Base-by-base conservation (phyloP, 768 basidiomycete species). In the Rhodotorula kratochvilovae region DNA sequence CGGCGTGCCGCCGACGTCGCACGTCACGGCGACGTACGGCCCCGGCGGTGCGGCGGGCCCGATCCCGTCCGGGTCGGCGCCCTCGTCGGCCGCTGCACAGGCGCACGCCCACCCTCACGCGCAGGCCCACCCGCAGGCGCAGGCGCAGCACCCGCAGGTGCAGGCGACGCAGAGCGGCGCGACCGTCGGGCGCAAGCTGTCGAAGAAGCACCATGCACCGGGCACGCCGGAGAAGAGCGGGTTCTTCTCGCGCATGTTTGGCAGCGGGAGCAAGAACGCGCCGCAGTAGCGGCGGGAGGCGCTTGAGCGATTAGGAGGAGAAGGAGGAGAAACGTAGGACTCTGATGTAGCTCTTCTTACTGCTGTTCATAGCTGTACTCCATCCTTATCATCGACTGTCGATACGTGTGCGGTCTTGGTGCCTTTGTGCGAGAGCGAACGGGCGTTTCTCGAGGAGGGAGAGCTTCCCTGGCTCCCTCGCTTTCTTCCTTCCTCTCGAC, bases 171-270 rank as follows among this genome's bases (percentile, higher is more conserved):
- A n/a, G 13, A 29, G 31, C 5, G 29, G 27, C 50, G 27, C 48
- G 42, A 51, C n/a, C 33, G 21, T 25, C 19, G 42, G 61, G 23
- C 66, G 66, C 53, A 67, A 67, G 54, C 66, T 62, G 43, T 62
- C 61, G 43, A 68, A 68, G 45, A 46, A 45, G 48, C 42, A 35
- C 16, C 61, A 43, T 13, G 61, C 53, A 21, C 25, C 31, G 55
- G 31, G 29, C 29, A 27, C 35, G 35, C 17, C 31, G 2, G 53
- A 61, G 25, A 57, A 56, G 54, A 45, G 60, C 15, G 61, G 67
- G 12, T 68, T 68, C 67, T 25, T 68, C 25, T 36, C 31, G 13
- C 55, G 46, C 25, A 33, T 68, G 23, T 68, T 68, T 39, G 61
- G 67, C 21, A 33, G 61, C 27, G 57, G 57, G 33, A n/a, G 33